phyloP scores from a whole-genome alignment of 2,329 filamentous ascomycete species.

The Davidsoniella australis region DNA sequence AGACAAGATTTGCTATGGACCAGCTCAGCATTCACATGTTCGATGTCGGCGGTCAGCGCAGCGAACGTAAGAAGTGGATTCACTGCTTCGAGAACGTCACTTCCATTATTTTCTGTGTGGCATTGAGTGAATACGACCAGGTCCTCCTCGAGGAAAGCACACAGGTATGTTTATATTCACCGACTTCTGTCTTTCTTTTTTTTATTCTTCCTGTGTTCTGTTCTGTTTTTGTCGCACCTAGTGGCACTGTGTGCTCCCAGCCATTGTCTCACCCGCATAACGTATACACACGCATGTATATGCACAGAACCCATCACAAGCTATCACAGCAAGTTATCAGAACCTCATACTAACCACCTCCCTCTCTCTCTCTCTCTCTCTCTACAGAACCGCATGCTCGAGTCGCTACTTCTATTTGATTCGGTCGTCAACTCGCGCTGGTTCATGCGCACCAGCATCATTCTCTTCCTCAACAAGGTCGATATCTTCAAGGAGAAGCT shows the following conservation, averaged over 20 bases:
- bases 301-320: no score
- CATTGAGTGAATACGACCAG: constrained; percentile 95
- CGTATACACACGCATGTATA: background rate
- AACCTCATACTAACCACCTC: background rate
- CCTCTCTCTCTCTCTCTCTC: background rate
- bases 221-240: background rate
- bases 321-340: no score
- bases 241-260: background rate
- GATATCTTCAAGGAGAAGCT: constrained; percentile 96
- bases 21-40: constrained; percentile 99
- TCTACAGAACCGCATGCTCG: constrained; percentile 96
- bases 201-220: background rate
- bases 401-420: constrained; percentile 88
- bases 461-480: constrained; percentile 96
- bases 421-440: constrained; percentile 97
- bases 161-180: constrained; percentile 49
- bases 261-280: background rate
- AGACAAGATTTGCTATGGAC: constrained; percentile 96
- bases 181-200: background rate
- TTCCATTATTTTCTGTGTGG: constrained; percentile 98
- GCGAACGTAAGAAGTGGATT: constrained; percentile 99
- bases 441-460: constrained; percentile 99
- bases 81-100: constrained; percentile 99
- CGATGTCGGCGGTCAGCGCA: constrained; percentile 90
- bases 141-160: constrained; percentile 92